Base-by-base conservation (phyloP, 2,329 filamentous ascomycete genomes). In the Pezicula neosporulosa region DNA sequence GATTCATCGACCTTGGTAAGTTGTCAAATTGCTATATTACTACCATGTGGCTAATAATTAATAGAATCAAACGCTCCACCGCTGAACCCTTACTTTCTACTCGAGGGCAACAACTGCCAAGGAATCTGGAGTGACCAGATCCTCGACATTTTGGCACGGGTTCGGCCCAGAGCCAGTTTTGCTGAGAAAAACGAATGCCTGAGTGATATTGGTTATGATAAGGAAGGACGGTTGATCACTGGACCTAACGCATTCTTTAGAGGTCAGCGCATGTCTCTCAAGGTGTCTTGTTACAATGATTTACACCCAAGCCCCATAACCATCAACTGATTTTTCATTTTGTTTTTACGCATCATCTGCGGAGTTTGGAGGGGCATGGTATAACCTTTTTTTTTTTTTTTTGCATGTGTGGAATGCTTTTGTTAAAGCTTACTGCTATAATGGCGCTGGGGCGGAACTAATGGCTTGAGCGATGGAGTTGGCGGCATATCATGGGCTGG, bases 111-210 rank as follows among this genome's bases (percentile, higher is more conserved):
- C 36, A 70, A 74, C 60, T 87, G 83, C 60, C 83, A 81, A 1
- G 87, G 87, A 5, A 77, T 91, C 2, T 91, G 87, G 87, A 90
- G 83, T 63, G 80, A 86, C 8, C 66, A 72, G 7, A 89, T 90
- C 43, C 70, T 90, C 9, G 71, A 77, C 21, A 77, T 81, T 51
- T 76, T 91, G 48, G 73, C 75, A 30, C 72, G 74, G 36, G 76
- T 80, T 12, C 78, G 86, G 6, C 85, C 86, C 0, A 66, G 72
- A 2, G 77, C 78, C 3, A 69, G 72, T 1, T 90, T 85, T 60
- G 72, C 80, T 41, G 80, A 87, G 58, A 73, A 89, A 50, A 75
- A 78, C 12, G 84, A 89, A 48, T 81, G 77, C 2, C 84, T 89
- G 53, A 82, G 82, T 41, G 79, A 81, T 56, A 73, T 83, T 9